These are phyloP conservation scores for Cordyceps cicadae DNA, from an alignment of 2,329 filamentous ascomycete species.

Conservation along the genomic window DNA sequence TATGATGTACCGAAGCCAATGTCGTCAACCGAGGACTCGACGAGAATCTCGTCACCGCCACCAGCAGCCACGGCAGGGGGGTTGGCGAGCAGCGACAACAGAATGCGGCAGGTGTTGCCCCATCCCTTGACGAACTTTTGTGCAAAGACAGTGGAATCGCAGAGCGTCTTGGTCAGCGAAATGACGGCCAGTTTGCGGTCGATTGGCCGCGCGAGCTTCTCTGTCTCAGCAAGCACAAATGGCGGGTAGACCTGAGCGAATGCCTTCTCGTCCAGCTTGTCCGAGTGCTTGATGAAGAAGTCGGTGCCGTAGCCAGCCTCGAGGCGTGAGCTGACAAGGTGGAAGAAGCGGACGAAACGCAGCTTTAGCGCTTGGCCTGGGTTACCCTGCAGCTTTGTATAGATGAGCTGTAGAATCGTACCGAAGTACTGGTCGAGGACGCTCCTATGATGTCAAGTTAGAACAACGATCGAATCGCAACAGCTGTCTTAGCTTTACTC, in stretches of 20 bases:
- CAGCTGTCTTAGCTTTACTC: conserved; percentile 28
- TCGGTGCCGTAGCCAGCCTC: conserved; percentile 83
- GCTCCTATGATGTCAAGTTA: conserved; percentile 34
- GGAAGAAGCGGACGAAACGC: conserved; percentile 89
- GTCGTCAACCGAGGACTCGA: conserved; percentile 88
- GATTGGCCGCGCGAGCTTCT: conserved; percentile 75
- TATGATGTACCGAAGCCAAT: conserved; percentile 92
- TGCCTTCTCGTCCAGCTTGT: conserved; percentile 68
- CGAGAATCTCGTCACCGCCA: conserved; percentile 65
- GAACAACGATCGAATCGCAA: conserved; percentile 9
- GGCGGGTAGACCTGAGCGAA: conserved; percentile 80
- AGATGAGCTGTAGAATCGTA: conserved; percentile 71
- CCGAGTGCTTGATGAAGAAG: conserved; percentile 80
- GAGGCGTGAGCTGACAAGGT: conserved; percentile 72
- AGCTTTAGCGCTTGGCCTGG: conserved; percentile 72
- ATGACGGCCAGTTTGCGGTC: conserved; percentile 93
- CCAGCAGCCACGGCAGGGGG: conserved; percentile 61
- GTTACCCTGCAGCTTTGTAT: conserved; percentile 63
- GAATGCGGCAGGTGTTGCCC: conserved; percentile 79
- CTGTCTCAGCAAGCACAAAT: conserved; percentile 81
- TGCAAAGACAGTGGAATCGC: conserved; percentile 77
- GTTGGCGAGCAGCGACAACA: conserved; percentile 83
- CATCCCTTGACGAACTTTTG: conserved; percentile 80
- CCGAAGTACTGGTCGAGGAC: conserved; percentile 69
- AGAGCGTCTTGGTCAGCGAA: conserved; percentile 85